Percentiles rank a stretch among this genome's conserved stretches.
Evolutionary conservation across 2,329 filamentous ascomycete species (phyloP).

Genomic region (Apiospora koreana): DNA sequence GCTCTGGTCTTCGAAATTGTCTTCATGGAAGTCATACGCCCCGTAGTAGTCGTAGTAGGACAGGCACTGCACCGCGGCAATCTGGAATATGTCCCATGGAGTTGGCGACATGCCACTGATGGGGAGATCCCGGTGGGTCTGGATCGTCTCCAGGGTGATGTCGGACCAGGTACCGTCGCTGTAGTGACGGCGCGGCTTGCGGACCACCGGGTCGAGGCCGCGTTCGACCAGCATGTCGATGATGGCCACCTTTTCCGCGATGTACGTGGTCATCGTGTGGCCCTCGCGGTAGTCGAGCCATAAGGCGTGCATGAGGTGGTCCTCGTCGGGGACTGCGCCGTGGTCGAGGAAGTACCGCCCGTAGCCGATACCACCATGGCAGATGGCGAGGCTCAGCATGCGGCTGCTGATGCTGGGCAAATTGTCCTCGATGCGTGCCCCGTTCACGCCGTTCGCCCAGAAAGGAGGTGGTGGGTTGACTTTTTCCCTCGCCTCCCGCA

Average conservation of each 20-base stretch:
- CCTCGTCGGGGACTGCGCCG: neutral
- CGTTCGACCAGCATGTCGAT: neutral
- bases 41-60: neutral
- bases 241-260: neutral
- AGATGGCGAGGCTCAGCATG: neutral
- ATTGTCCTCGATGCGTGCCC: neutral
- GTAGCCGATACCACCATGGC: neutral
- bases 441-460: too few species aligned
- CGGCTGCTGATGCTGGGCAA: neutral
- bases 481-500: too few species aligned
- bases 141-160: fast-evolving
- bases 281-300: too few species aligned
- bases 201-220: neutral
- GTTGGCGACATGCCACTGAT: fast-evolving
- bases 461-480: too few species aligned
- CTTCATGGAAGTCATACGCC: fast-evolving
- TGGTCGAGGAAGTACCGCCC: neutral
- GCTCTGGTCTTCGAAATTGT: fast-evolving
- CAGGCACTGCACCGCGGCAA: neutral
- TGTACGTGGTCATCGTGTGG: neutral
- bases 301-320: neutral
- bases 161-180: neutral
- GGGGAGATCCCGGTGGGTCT: fast-evolving
- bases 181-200: neutral
- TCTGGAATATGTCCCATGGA: neutral